A percentile compares a stretch with the other conserved stretches of the same genome.
Conservation (phyloP, 106 monocot species). For the Dendrobium officinale region DNA sequence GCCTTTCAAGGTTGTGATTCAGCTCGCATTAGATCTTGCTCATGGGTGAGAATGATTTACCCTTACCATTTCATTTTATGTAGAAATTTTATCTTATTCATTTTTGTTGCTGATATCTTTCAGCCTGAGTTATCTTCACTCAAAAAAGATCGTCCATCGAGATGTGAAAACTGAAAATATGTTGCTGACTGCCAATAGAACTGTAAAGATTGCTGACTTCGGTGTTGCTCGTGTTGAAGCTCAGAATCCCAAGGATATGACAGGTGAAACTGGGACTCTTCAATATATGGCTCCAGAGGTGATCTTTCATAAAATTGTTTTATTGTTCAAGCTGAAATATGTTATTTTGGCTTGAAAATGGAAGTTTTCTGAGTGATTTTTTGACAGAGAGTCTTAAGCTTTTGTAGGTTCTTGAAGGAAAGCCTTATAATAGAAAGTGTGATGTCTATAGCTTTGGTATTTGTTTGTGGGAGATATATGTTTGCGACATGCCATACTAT, state of each 20-base stretch:
- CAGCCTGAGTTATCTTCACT: slow-evolving; percentile 81
- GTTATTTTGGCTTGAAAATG: neutral
- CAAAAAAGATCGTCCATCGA: slow-evolving; percentile 75
- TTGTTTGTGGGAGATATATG: slow-evolving; percentile 79
- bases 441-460: slow-evolving; percentile 82
- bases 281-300: slow-evolving; percentile 98
- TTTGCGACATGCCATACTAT: slow-evolving; percentile 67
- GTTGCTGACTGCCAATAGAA: slow-evolving; percentile 41
- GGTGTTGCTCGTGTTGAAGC: slow-evolving; percentile 96
- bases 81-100: neutral
- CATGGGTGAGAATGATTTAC: slow-evolving; percentile 47
- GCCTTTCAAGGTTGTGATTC: slow-evolving; percentile 59
- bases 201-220: slow-evolving; percentile 86
- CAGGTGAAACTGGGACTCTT: slow-evolving; percentile 95
- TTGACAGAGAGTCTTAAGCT: neutral
- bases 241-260: slow-evolving; percentile 79
- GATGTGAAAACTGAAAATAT: slow-evolving; percentile 92
- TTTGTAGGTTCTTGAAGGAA: slow-evolving; percentile 60
- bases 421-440: slow-evolving; percentile 65
- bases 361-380: neutral
- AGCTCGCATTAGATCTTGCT: slow-evolving; percentile 73
- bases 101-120: slow-evolving; percentile 9
- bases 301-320: neutral
- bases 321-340: neutral
- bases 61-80: neutral